Conservation (phyloP, 345 rosid species). For the Anacardium occidentale region DNA sequence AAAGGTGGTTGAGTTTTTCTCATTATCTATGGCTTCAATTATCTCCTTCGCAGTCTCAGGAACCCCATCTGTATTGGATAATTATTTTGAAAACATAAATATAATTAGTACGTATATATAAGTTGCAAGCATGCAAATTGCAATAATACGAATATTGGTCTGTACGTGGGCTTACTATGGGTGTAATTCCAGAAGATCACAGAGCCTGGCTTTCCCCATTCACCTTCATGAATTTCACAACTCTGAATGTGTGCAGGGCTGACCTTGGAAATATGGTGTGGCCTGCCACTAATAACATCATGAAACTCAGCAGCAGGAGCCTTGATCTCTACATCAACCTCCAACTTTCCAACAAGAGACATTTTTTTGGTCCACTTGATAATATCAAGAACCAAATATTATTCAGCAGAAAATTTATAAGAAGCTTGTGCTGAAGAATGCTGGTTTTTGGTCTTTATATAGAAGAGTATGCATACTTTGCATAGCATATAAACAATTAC, state of each 20-base stretch:
- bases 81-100: too few relatives aligned
- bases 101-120: too few relatives aligned
- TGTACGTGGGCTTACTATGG: slow-evolving; percentile 18
- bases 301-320: slow-evolving; percentile 39
- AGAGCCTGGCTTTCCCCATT: slow-evolving; percentile 35
- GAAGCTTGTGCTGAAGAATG: not conserved
- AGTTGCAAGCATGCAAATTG: too few relatives aligned
- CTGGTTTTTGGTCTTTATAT: not conserved
- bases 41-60: slow-evolving; percentile 32
- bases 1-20: slow-evolving; percentile 32
- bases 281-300: slow-evolving; percentile 40
- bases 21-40: slow-evolving; percentile 40
- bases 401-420: not conserved
- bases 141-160: not conserved
- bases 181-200: slow-evolving; percentile 33
- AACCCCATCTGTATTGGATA: slow-evolving; percentile 23
- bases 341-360: slow-evolving; percentile 26
- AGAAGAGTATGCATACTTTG: not conserved
- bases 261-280: slow-evolving; percentile 37
- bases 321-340: slow-evolving; percentile 37
- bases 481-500: too few relatives aligned
- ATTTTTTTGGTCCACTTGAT: slow-evolving; percentile 5
- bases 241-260: slow-evolving; percentile 28
- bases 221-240: slow-evolving; percentile 36
- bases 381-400: not conserved